Evolutionary conservation across 2,329 filamentous ascomycete genomes (phyloP).

Genomic region (Pseudogymnoascus sp.): DNA sequence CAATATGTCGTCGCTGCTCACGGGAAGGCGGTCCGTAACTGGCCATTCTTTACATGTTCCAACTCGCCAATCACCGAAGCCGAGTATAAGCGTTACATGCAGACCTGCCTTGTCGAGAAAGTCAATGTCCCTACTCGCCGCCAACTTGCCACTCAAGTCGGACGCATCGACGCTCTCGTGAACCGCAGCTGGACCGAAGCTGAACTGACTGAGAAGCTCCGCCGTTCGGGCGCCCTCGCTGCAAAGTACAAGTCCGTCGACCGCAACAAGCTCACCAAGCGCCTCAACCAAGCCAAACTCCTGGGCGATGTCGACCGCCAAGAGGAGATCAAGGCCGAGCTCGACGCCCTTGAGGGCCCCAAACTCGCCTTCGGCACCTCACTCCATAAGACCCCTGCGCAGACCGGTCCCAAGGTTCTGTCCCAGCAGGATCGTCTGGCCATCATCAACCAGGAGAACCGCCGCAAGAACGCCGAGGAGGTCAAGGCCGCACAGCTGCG

Average conservation of each 20-base stretch:
- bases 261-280: conserved; percentile 56
- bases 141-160: conserved; percentile 61
- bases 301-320: conserved; percentile 52
- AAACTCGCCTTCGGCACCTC: conserved; percentile 67
- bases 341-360: conserved; percentile 56
- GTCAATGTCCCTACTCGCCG: conserved; percentile 66
- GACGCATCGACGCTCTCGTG: conserved; percentile 71
- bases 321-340: conserved; percentile 48
- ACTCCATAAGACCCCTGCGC: conserved; percentile 46
- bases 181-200: conserved; percentile 74
- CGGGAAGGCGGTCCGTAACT: conserved; percentile 74
- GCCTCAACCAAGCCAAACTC: conserved; percentile 58
- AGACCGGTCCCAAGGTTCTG: conserved; percentile 40
- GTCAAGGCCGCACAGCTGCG: conserved; percentile 85
- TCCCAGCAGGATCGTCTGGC: conserved; percentile 75
- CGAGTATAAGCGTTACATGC: conserved; percentile 76
- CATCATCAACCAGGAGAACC: conserved; percentile 75
- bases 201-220: conserved; percentile 73
- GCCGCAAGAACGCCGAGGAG: conserved; percentile 74
- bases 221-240: conserved; percentile 59
- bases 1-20: conserved; percentile 76
- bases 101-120: conserved; percentile 63
- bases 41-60: conserved; percentile 85
- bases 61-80: conserved; percentile 74
- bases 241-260: conserved; percentile 58